Conservation (phyloP, 1,284 basidiomycete species). For the Moesziomyces sp. region DNA sequence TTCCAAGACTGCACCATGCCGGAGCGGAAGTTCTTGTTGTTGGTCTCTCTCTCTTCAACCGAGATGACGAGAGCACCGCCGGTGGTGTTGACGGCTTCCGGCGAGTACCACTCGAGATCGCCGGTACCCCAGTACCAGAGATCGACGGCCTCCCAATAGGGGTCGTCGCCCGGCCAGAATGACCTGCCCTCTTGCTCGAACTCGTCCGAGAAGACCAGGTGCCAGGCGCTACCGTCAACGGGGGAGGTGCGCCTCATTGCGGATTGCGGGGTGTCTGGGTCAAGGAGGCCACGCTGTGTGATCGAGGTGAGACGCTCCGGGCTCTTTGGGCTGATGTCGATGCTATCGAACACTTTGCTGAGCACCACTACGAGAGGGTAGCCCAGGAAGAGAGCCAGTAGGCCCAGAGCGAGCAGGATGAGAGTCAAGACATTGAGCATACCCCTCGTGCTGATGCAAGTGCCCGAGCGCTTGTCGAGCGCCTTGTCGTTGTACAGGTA, state of each 20-base stretch:
- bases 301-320: conserved; percentile 27
- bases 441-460: conserved; percentile 48
- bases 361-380: conserved; percentile 60
- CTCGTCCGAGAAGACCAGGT: conserved; percentile 80
- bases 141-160: conserved; percentile 70
- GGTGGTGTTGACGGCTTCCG: conserved; percentile 62
- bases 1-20: conserved; percentile 68
- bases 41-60: conserved; percentile 52
- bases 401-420: conserved; percentile 48
- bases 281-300: conserved; percentile 49
- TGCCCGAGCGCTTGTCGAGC: conserved; percentile 22
- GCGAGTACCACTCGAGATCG: conserved; percentile 68
- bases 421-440: conserved; percentile 61
- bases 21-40: conserved; percentile 64
- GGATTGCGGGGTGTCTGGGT: conserved; percentile 52
- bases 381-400: conserved; percentile 63
- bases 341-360: conserved; percentile 44
- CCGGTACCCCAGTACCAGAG: conserved; percentile 70
- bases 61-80: conserved; percentile 53
- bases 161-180: conserved; percentile 69
- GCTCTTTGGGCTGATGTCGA: conserved; percentile 25
- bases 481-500: conserved; percentile 39
- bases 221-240: conserved; percentile 42
- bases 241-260: conserved; percentile 29
- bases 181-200: conserved; percentile 76